These are phyloP conservation scores for Fomitopsis betulina DNA, from an alignment of 1,284 basidiomycete species.

Conservation along the genomic window DNA sequence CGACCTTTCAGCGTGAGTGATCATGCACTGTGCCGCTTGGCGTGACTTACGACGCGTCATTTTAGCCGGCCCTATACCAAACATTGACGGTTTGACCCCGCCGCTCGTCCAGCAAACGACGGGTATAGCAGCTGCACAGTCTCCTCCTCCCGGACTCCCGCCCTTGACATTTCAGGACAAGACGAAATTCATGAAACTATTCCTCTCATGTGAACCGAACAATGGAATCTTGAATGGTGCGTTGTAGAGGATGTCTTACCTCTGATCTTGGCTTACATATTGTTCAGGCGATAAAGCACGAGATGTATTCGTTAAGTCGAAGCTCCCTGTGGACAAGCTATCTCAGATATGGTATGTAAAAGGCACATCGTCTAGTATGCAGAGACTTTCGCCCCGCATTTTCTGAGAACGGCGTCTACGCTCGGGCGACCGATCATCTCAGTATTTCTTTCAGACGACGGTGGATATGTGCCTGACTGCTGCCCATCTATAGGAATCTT, in stretches of 20 bases:
- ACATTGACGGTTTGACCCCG: slow-evolving; percentile 68
- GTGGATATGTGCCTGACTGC: neutral
- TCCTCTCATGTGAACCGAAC: slow-evolving; percentile 66
- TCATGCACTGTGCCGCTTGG: slow-evolving; percentile 11
- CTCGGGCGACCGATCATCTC: neutral
- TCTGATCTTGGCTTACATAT: slow-evolving; percentile 5
- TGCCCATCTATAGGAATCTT: slow-evolving; percentile 60
- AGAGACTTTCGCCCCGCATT: too few relatives aligned
- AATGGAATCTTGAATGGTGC: slow-evolving; percentile 76
- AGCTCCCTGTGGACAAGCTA: slow-evolving; percentile 85
- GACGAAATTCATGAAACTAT: slow-evolving; percentile 78
- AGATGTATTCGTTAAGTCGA: slow-evolving; percentile 92
- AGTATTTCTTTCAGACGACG: neutral
- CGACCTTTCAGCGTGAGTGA: slow-evolving; percentile 63
- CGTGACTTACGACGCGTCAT: slow-evolving; percentile 9
- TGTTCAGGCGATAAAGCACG: slow-evolving; percentile 80
- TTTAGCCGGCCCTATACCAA: slow-evolving; percentile 78
- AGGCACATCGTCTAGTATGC: too few relatives aligned
- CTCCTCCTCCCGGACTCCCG: slow-evolving; percentile 58
- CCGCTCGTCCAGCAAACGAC: slow-evolving; percentile 44
- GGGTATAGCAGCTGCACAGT: slow-evolving; percentile 53
- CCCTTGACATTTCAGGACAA: slow-evolving; percentile 76
- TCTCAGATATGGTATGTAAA: slow-evolving; percentile 87
- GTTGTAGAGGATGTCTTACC: neutral
- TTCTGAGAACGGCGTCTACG: too few relatives aligned